phyloP scores from a whole-genome alignment of 2,329 filamentous ascomycete genomes.

The Colletotrichum musicola region DNA sequence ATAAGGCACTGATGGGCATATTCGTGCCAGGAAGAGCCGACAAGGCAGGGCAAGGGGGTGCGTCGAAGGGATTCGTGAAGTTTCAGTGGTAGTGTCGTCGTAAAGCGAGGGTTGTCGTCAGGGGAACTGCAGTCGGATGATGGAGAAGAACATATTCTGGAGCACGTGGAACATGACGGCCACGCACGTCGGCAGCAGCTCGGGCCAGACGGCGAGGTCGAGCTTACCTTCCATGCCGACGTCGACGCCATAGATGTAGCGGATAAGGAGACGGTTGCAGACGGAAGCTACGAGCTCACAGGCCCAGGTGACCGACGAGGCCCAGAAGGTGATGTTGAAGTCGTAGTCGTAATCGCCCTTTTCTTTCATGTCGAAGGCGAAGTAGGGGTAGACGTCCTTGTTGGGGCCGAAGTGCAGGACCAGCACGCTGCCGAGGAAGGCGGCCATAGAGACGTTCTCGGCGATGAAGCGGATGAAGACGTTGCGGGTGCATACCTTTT shows the following conservation, averaged over 20 bases:
- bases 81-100: neutral
- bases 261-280: slow-evolving; percentile 69
- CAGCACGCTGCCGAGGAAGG: slow-evolving; percentile 74
- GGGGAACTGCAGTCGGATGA: slow-evolving; percentile 72
- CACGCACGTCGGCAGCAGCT: slow-evolving; percentile 74
- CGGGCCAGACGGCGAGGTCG: slow-evolving; percentile 75
- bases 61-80: neutral
- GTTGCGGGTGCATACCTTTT: slow-evolving; percentile 74
- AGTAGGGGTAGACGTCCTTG: slow-evolving; percentile 77
- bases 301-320: slow-evolving; percentile 74
- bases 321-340: slow-evolving; percentile 73
- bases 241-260: slow-evolving; percentile 70
- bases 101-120: neutral
- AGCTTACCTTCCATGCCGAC: slow-evolving; percentile 74
- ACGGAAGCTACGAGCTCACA: slow-evolving; percentile 74
- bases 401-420: slow-evolving; percentile 77
- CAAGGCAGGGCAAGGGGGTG: neutral
- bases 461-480: slow-evolving; percentile 77
- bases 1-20: neutral
- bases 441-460: slow-evolving; percentile 77
- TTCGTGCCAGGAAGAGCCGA: neutral
- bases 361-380: slow-evolving; percentile 69
- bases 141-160: slow-evolving; percentile 80
- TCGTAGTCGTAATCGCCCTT: slow-evolving; percentile 63
- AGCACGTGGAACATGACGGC: slow-evolving; percentile 76